Evolutionary conservation across 108 stramenopile genomes (phyloP), one percentile per base, ranked within the genome.

Genomic region (Skeletonema grethae): DNA sequence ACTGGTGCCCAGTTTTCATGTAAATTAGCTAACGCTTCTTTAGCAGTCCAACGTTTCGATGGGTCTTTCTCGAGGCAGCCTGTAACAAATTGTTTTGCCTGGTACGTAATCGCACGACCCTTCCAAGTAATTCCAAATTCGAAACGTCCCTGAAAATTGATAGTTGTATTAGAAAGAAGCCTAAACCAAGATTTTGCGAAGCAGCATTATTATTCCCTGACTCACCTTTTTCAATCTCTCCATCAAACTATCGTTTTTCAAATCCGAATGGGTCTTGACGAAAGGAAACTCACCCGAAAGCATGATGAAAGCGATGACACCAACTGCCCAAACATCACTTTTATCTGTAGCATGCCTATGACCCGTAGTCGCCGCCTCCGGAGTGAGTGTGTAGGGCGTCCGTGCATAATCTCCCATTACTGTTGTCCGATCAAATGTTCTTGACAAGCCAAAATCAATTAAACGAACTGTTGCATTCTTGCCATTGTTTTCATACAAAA

Each of bases 301-400:
- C 32, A 97, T 61, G 62, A 95, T 86, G 67, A 86, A 97, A 46
- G 76, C 61, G 63, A 96, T 91, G 24, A 95, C 77, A 39, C 96
- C 96, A 20, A 96, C 72, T 63, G 84, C 82, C 95, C 95, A 96
- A 35, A 96, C 84, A 78, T 97, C 96, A 16, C 68, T 81, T 65
- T 91, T 87, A 48, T 81, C 84, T 11, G 82, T 84, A 57, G 82
- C 75, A 67, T 7, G 36, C 15, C 65, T 55, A 10, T 67, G 16
- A 7, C 59, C 30, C 43, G 45, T 62, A 5, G 29, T 48, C 4
- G 81, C 80, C 32, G 67, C 62, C 60, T 84, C 83, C 25, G 83
- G 83, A 48, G 73, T 67, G 75, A 84, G 65, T 12, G 79, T 80
- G 48, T 84, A 84, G 6, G 79, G 77, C 22, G 75, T 70, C 6